phyloP scores from a whole-genome alignment of 2,329 filamentous ascomycete genomes.

The Diaporthe longicolla region DNA sequence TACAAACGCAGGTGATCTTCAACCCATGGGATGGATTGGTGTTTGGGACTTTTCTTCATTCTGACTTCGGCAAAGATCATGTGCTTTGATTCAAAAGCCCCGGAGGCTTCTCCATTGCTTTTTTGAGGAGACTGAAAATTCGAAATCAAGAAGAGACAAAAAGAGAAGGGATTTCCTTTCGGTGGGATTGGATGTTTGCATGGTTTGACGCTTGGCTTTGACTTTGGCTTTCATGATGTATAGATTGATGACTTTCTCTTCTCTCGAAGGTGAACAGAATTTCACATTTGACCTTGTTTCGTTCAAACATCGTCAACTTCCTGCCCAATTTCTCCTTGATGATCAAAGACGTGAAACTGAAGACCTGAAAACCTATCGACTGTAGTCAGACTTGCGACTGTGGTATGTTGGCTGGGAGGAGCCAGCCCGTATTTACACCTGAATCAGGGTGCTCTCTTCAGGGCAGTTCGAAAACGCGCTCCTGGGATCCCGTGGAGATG shows the following conservation, averaged over 20 bases:
- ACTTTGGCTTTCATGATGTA: constrained; percentile 3
- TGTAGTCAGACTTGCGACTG: background rate
- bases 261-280: background rate
- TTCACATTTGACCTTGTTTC: background rate
- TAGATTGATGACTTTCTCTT: constrained; percentile 28
- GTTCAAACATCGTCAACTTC: background rate
- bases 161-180: background rate
- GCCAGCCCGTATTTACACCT: background rate
- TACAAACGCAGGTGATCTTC: background rate
- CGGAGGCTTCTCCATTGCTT: constrained; percentile 23
- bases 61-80: background rate
- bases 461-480: no score
- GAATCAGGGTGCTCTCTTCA: no score
- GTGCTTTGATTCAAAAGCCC: constrained; percentile 15
- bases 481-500: no score
- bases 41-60: background rate
- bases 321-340: background rate
- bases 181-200: background rate
- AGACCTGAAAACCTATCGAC: background rate
- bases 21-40: background rate
- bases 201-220: background rate
- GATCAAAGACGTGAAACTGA: background rate
- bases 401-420: background rate
- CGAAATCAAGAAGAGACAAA: background rate
- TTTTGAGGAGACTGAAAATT: background rate